These are phyloP conservation scores for Pythium coloratum DNA, from an alignment of 352 stramenopile species.

Conservation along the genomic window DNA sequence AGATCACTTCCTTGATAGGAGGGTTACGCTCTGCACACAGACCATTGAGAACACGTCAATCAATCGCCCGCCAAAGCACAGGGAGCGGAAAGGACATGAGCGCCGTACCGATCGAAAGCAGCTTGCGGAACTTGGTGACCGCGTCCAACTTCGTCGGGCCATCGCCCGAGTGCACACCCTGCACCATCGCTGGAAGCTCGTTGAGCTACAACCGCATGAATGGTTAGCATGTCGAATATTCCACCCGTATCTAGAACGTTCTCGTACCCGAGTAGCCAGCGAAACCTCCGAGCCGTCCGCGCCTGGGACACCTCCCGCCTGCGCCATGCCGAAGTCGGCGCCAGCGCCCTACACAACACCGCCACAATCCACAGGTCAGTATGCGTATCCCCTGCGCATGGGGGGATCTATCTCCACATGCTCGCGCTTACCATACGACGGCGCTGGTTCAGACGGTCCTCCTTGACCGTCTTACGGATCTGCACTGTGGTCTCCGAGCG, in stretches of 20 bases:
- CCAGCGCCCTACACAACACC: slow-evolving; percentile 22
- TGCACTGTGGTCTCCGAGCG: slow-evolving; percentile 82
- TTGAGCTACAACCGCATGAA: slow-evolving; percentile 70
- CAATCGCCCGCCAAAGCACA: neutral
- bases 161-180: slow-evolving; percentile 92
- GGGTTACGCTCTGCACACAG: slow-evolving; percentile 93
- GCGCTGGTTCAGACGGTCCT: slow-evolving; percentile 80
- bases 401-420: neutral
- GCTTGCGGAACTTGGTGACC: slow-evolving; percentile 98
- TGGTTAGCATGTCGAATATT: slow-evolving; percentile 17
- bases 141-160: slow-evolving; percentile 92
- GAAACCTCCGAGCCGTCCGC: slow-evolving; percentile 44
- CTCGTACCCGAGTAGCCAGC: slow-evolving; percentile 53
- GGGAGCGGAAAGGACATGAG: neutral
- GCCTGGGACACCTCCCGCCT: slow-evolving; percentile 30
- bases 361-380: neutral
- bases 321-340: slow-evolving; percentile 29
- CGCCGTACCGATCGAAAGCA: slow-evolving; percentile 94
- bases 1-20: slow-evolving; percentile 99
- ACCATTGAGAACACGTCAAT: neutral
- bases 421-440: slow-evolving; percentile 57
- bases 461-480: slow-evolving; percentile 84
- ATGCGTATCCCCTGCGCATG: neutral
- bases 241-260: slow-evolving; percentile 14
- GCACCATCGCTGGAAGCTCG: slow-evolving; percentile 94